Evolutionary conservation across 768 basidiomycete genomes (phyloP).

Genomic region (Tricholoma flavovirens): DNA sequence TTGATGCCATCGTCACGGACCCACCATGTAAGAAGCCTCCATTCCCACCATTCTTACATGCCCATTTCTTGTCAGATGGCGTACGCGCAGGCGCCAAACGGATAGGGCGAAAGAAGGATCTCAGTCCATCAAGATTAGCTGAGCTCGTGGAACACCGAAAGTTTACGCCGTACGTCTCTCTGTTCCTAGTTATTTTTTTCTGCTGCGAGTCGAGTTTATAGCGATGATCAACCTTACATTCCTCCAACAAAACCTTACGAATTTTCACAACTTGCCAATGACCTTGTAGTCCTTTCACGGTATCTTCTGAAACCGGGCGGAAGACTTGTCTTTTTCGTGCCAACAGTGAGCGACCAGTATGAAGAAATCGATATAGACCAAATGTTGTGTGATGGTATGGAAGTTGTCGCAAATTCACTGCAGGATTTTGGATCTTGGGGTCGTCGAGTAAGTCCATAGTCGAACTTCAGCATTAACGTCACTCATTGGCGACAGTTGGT

Average conservation of each 20-base stretch:
- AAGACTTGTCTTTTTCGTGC: constrained; percentile 92
- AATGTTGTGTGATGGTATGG: constrained; percentile 83
- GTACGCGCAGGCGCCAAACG: constrained; percentile 86
- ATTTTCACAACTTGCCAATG: neutral
- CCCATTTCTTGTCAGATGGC: constrained; percentile 54
- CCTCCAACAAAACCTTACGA: constrained; percentile 5
- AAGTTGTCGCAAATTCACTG: constrained; percentile 78
- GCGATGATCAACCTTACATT: constrained; percentile 2
- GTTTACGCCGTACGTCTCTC: constrained; percentile 35
- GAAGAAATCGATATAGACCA: constrained; percentile 77
- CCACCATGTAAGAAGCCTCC: constrained; percentile 69
- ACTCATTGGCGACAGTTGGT: constrained; percentile 55
- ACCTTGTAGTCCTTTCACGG: constrained; percentile 62
- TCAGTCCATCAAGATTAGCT: constrained; percentile 31
- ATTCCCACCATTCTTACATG: neutral
- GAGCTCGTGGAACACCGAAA: constrained; percentile 33
- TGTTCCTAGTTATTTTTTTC: neutral
- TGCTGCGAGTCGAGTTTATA: neutral
- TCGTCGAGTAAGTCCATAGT: constrained; percentile 56
- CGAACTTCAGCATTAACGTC: neutral
- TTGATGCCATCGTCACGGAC: constrained; percentile 94
- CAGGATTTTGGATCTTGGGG: constrained; percentile 97
- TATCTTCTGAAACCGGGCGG: constrained; percentile 83
- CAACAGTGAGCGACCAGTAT: constrained; percentile 89
- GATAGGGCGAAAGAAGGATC: constrained; percentile 59